These are phyloP conservation scores for Hondaea fermentalgiana DNA, from an alignment of 108 stramenopile genomes.

Conservation along the genomic window DNA sequence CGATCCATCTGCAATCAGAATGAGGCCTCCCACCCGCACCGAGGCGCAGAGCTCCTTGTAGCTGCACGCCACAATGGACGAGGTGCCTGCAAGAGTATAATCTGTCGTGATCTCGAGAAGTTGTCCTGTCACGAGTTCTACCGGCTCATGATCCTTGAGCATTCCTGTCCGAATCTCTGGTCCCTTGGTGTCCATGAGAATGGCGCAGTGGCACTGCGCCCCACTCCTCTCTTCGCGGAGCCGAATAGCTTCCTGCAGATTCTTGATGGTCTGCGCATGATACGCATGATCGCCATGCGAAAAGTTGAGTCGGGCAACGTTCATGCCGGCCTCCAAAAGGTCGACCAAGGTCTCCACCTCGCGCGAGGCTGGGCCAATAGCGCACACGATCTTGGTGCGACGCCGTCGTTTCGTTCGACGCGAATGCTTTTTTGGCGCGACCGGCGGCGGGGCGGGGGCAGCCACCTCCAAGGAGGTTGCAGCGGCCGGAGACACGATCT, in stretches of 20 bases:
- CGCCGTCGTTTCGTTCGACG: not conserved
- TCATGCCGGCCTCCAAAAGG: slow-evolving; percentile 78
- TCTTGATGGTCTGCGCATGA: not conserved
- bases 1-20: slow-evolving; percentile 71
- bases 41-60: slow-evolving; percentile 57
- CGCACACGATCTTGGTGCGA: not conserved
- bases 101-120: slow-evolving; percentile 63
- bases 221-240: slow-evolving; percentile 8
- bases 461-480: slow-evolving; percentile 36
- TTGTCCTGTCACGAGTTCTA: slow-evolving; percentile 65
- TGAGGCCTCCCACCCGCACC: slow-evolving; percentile 63
- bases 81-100: slow-evolving; percentile 59
- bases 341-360: slow-evolving; percentile 54
- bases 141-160: slow-evolving; percentile 66
- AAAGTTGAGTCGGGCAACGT: slow-evolving; percentile 81
- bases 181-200: slow-evolving; percentile 79
- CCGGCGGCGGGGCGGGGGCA: slow-evolving; percentile 77
- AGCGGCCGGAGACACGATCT: not conserved
- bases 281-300: slow-evolving; percentile 74
- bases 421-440: slow-evolving; percentile 61
- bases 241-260: not conserved
- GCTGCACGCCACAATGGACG: slow-evolving; percentile 60
- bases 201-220: slow-evolving; percentile 41
- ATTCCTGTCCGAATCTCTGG: slow-evolving; percentile 84
- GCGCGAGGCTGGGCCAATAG: not conserved